Base-by-base conservation (phyloP, 2,329 filamentous ascomycete species). In the Escovopsis sp. region DNA sequence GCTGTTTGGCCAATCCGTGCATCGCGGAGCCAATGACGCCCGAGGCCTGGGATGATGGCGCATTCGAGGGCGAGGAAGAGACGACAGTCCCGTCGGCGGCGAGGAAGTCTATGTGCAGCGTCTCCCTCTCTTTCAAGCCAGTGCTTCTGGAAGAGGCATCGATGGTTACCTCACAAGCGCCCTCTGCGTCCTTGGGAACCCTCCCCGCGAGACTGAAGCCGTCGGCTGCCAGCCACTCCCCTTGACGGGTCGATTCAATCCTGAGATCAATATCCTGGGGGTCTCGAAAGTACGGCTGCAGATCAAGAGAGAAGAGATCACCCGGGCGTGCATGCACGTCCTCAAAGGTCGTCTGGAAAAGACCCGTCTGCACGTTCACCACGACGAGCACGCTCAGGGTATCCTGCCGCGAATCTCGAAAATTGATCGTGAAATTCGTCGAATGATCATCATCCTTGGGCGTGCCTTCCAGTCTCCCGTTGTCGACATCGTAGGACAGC, bases 401-500 rank as follows among this genome's bases (percentile, higher is more conserved):
- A 51, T 84, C 74, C 12, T 73, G 70, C 47, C 71, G 74, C 11
- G 61, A 57, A 53, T 84, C 80, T 11, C 61, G 67, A 9, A 76
- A 77, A 11, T 63, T 68, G 31, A 86, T 62, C 1, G 70, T 76
- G 37, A 89, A 69, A 48, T 80, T 81, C 25, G 71, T 66, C 4
- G 77, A 73, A 39, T 66, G 64, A 4, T 75, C 71, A 39, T 66
- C 63, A n/a, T 65, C 53, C 0, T 78, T 75, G 3, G 81, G 76
- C 2, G 63, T 81, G 2, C 86, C 87, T 29, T 62, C 68, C 7
- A 94, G 59, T 1, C 61, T 63, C 54, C 86, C 71, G 0, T 76
- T 78, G 8, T 62, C 51, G 2, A 69, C 61, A 51, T 91, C 69
- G 41, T 91, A 72, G 0, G 63, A 62, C 24, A 93, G 57, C 87